phyloP scores from a whole-genome alignment of 73 alveolate species.

The Blepharisma japonicum region DNA sequence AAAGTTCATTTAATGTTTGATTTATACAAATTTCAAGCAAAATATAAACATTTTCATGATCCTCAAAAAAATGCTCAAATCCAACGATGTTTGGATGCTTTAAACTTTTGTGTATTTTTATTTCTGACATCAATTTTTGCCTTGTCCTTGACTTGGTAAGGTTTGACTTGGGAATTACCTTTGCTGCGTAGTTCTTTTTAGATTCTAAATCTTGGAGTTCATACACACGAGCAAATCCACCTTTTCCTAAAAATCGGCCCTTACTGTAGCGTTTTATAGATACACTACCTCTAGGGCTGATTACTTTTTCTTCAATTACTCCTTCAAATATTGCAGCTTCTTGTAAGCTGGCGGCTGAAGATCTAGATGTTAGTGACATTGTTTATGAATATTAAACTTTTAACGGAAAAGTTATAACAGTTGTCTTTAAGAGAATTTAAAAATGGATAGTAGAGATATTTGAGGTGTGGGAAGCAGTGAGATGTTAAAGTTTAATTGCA shows the following conservation, averaged over 20 bases:
- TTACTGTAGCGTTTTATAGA: constrained; percentile 38
- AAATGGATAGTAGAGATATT: too few species aligned
- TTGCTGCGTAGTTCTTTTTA: constrained; percentile 39
- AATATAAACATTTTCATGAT: constrained; percentile 57
- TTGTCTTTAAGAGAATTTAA: too few species aligned
- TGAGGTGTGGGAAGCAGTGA: too few species aligned
- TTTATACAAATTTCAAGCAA: constrained; percentile 57
- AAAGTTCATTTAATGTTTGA: constrained; percentile 55
- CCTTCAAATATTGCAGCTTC: too few species aligned
- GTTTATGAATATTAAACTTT: too few species aligned
- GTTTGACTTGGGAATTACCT: constrained; percentile 32
- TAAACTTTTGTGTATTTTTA: constrained; percentile 62
- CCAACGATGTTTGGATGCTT: constrained; percentile 57
- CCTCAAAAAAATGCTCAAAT: constrained; percentile 91
- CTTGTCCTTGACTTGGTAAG: constrained; percentile 19
- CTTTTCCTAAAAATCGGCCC: constrained; percentile 63
- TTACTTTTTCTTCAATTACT: constrained; percentile 18
- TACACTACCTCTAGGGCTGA: constrained; percentile 24
- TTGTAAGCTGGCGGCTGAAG: too few species aligned
- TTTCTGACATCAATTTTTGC: constrained; percentile 49
- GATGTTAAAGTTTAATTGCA: too few species aligned
- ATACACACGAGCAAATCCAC: constrained; percentile 70
- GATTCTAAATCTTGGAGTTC: constrained; percentile 54
- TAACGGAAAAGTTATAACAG: too few species aligned
- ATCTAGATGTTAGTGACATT: too few species aligned